phyloP scores from a whole-genome alignment of 495 filamentous ascomycete species.

The Podospora sp. region DNA sequence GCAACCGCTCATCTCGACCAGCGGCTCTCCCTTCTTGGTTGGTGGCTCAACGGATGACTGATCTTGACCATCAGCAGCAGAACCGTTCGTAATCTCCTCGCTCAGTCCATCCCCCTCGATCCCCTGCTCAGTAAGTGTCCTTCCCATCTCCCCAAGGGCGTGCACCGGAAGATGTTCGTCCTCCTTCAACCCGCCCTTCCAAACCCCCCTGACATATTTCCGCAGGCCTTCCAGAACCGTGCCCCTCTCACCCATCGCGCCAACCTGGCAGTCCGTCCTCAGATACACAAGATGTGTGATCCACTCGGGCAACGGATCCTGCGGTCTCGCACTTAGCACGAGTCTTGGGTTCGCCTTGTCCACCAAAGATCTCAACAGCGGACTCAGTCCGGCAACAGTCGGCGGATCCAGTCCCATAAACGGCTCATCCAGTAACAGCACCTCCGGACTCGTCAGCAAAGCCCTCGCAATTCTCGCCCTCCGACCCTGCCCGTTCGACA shows the following conservation, averaged over 20 bases:
- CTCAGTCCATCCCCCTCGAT: conserved; percentile 41
- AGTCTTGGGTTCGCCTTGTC: conserved; percentile 66
- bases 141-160: conserved; percentile 54
- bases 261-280: conserved; percentile 60
- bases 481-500: conserved; percentile 92
- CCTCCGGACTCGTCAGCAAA: conserved; percentile 73
- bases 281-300: conserved; percentile 78
- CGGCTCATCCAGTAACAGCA: conserved; percentile 88
- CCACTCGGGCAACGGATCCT: conserved; percentile 87
- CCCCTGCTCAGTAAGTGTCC: conserved; percentile 48
- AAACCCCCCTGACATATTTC: conserved; percentile 44
- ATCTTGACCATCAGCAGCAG: background rate
- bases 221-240: conserved; percentile 53
- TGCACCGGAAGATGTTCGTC: conserved; percentile 46
- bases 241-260: conserved; percentile 58
- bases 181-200: conserved; percentile 36
- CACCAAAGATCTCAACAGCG: conserved; percentile 67
- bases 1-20: conserved; percentile 87
- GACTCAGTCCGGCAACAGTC: conserved; percentile 68
- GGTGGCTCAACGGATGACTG: background rate
- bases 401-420: conserved; percentile 96
- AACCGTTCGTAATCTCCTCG: conserved; percentile 22
- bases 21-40: conserved; percentile 50
- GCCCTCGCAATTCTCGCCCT: conserved; percentile 86
- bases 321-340: conserved; percentile 75